These are phyloP conservation scores for Naganishia onofrii DNA, from an alignment of 768 basidiomycete genomes.

Conservation along the genomic window DNA sequence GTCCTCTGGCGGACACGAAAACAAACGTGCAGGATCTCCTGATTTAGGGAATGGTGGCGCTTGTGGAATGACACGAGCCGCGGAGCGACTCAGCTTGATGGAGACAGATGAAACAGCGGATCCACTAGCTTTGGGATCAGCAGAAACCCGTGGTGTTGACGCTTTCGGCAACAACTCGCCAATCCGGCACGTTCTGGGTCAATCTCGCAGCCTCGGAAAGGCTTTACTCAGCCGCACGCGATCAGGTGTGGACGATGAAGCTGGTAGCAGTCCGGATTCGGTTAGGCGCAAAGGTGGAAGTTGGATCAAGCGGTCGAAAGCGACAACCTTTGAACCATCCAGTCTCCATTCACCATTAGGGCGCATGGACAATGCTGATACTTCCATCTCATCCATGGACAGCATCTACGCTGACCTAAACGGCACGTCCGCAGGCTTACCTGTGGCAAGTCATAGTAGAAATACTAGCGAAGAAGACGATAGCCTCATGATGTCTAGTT, in stretches of 20 bases:
- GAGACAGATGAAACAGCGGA: conserved; percentile 24
- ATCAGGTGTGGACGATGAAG: conserved; percentile 25
- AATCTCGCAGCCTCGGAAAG: conserved; percentile 31
- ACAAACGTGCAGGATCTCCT: conserved; percentile 16
- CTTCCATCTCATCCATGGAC: conserved; percentile 14
- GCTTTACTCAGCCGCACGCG: conserved; percentile 22
- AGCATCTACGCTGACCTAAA: conserved; percentile 17
- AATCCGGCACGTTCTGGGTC: conserved; percentile 22
- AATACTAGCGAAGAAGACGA: conserved; percentile 21
- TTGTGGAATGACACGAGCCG: conserved; percentile 31
- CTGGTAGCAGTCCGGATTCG: conserved; percentile 26
- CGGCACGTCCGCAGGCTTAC: conserved; percentile 3
- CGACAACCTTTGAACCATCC: conserved; percentile 14
- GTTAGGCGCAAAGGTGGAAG: conserved; percentile 27
- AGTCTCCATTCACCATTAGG: background rate
- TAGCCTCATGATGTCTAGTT: conserved; percentile 26
- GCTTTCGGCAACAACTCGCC: conserved; percentile 24
- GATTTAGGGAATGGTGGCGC: background rate
- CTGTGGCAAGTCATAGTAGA: conserved; percentile 11
- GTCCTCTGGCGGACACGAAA: conserved; percentile 8
- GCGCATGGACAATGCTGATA: conserved; percentile 7
- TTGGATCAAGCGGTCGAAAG: conserved; percentile 34
- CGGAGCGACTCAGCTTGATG: conserved; percentile 24
- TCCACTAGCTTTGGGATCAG: conserved; percentile 1
- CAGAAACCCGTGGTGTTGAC: background rate